Conservation (phyloP, 2,329 filamentous ascomycete species). For the Alternaria arbusti region DNA sequence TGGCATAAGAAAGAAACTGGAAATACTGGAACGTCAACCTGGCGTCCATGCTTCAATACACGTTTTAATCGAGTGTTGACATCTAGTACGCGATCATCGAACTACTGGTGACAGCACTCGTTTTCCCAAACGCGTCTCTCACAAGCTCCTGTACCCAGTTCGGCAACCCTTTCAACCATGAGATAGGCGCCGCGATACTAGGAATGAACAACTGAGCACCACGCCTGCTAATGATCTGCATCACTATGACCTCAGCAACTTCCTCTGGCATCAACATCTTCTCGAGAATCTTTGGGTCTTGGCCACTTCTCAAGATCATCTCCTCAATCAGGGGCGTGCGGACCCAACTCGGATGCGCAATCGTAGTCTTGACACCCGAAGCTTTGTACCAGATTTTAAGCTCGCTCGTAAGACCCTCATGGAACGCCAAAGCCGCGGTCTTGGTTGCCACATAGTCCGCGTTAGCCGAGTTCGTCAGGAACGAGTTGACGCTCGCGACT, state of each 20-base stretch:
- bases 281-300: slow-evolving; percentile 30
- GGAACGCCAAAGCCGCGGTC: slow-evolving; percentile 20
- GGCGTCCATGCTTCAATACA: background rate
- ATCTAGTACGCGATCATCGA: slow-evolving; percentile 1
- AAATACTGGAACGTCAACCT: background rate
- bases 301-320: slow-evolving; percentile 27
- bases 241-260: slow-evolving; percentile 46
- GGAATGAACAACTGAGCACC: slow-evolving; percentile 44
- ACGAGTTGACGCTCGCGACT: slow-evolving; percentile 24
- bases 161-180: slow-evolving; percentile 2
- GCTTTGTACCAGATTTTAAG: slow-evolving; percentile 41
- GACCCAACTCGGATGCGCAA: slow-evolving; percentile 47
- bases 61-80: background rate
- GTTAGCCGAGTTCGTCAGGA: slow-evolving; percentile 15
- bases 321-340: slow-evolving; percentile 41
- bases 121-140: slow-evolving; percentile 2
- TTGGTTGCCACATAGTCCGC: slow-evolving; percentile 28
- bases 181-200: background rate
- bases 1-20: background rate
- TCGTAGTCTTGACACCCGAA: slow-evolving; percentile 18
- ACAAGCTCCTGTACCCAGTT: slow-evolving; percentile 5
- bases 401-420: slow-evolving; percentile 39
- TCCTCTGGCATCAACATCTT: slow-evolving; percentile 37
- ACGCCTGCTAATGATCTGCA: slow-evolving; percentile 44
- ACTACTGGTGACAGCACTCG: slow-evolving; percentile 5